Evolutionary conservation across 163 green algal genomes (phyloP), one percentile per base, ranked within the genome.

Genomic region (Coccomyxa subellipsoidea): DNA sequence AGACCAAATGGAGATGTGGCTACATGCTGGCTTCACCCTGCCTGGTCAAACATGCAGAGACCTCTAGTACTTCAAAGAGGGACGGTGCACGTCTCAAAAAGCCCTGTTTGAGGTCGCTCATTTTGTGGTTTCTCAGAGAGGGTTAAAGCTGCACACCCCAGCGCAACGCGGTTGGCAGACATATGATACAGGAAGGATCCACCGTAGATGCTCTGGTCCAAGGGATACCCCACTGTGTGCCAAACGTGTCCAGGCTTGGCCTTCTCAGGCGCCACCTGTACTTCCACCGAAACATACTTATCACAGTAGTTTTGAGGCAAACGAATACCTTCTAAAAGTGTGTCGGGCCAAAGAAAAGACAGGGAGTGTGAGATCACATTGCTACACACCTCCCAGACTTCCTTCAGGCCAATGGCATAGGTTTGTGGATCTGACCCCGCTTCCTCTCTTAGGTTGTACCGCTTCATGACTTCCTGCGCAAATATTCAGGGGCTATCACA

Each of bases 141-240:
- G n/a, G n/a, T n/a, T n/a, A n/a, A n/a, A n/a, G n/a, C 23, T 12
- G 47, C 82, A 54, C 77, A 90, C 85, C 89, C 89, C 47, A 92
- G 35, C 4, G 88, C 84, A 0, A 92, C 86, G 29, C 78, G 69
- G 39, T 92, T 90, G 69, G 92, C 83, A 21, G 77, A 84, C 95
- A 97, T 96, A 87, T 98, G 96, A 88, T 99, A 99, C n/a, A 98
- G 73, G 81, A 96, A 99, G 66, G 83, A 90, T 71, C 96, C 95
- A 27, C 95, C 96, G 77, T 98, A 98, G 0, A 89, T 93, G 79
- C 84, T 54, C 31, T 35, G 81, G 77, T 91, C 87, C 72, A 98
- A 85, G 18, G 95, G 95, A 47, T 91, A 95, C 0, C 95, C 95
- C 27, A 98, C 76, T 0, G 91, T 96, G 90, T 98, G 93, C 88